Conservation (phyloP, 306 rosid genomes). For the Acacia confusa region DNA sequence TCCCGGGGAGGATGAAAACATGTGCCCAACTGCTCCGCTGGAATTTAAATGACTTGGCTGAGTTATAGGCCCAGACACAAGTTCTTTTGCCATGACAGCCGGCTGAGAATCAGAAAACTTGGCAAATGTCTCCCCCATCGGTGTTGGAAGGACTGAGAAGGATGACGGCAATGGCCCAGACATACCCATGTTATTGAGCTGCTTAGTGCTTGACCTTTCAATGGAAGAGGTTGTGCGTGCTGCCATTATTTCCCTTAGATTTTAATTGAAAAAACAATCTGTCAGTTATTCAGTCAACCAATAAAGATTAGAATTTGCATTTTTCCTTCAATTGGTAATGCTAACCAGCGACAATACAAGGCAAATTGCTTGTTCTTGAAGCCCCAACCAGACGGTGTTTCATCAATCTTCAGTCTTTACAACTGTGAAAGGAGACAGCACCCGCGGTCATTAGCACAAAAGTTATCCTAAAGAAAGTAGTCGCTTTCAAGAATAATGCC, state of each 20-base stretch:
- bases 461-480: constrained; percentile 22
- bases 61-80: constrained; percentile 43
- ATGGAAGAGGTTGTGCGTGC: constrained; percentile 67
- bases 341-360: constrained; percentile 46
- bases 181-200: constrained; percentile 61
- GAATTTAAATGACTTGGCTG: constrained; percentile 56
- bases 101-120: constrained; percentile 66
- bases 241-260: constrained; percentile 66
- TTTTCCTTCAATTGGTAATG: constrained; percentile 19
- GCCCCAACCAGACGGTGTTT: constrained; percentile 42
- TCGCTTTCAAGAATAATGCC: constrained; percentile 18
- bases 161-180: constrained; percentile 63
- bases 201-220: constrained; percentile 63
- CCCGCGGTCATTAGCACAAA: constrained; percentile 13
- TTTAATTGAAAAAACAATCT: constrained; percentile 32
- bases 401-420: constrained; percentile 44
- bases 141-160: constrained; percentile 55
- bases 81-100: constrained; percentile 57
- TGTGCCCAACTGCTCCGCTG: constrained; percentile 77
- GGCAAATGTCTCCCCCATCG: constrained; percentile 63
- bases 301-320: constrained; percentile 25
- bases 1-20: constrained; percentile 86
- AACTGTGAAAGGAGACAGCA: constrained; percentile 26
- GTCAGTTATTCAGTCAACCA: constrained; percentile 36
- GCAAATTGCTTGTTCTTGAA: constrained; percentile 37